Conservation (phyloP, 768 basidiomycete genomes). For the Lactarius sp. region DNA sequence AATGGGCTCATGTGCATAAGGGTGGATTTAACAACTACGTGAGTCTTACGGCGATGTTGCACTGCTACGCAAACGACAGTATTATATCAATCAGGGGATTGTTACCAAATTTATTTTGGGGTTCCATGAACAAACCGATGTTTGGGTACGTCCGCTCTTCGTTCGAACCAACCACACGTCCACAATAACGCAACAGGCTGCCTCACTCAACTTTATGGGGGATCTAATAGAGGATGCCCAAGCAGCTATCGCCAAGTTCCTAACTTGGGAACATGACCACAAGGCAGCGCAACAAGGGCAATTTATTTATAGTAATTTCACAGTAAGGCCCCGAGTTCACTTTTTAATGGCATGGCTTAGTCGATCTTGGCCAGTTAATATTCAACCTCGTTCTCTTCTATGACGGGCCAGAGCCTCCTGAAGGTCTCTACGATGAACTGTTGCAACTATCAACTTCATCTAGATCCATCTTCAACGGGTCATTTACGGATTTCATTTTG, state of each 20-base stretch:
- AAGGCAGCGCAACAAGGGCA: slow-evolving; percentile 1
- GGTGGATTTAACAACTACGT: slow-evolving; percentile 20
- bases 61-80: too few species aligned
- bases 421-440: slow-evolving; percentile 45
- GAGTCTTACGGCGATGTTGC: neutral
- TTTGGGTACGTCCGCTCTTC: slow-evolving; percentile 15
- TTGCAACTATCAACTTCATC: slow-evolving; percentile 36
- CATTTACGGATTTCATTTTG: slow-evolving; percentile 35
- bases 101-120: slow-evolving; percentile 20
- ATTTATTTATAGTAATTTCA: slow-evolving; percentile 1
- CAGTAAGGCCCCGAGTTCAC: slow-evolving; percentile 28
- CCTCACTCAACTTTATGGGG: slow-evolving; percentile 3
- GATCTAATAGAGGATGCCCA: neutral
- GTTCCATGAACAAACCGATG: slow-evolving; percentile 5
- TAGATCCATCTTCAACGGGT: slow-evolving; percentile 34
- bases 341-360: slow-evolving; percentile 29
- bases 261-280: slow-evolving; percentile 1
- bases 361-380: slow-evolving; percentile 19
- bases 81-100: slow-evolving; percentile 3
- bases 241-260: neutral
- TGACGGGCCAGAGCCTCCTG: slow-evolving; percentile 44
- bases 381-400: slow-evolving; percentile 42
- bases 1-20: neutral
- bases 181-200: neutral
- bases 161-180: too few species aligned